phyloP scores from a whole-genome alignment of 345 rosid species.

The Eucalyptus paniculata region DNA sequence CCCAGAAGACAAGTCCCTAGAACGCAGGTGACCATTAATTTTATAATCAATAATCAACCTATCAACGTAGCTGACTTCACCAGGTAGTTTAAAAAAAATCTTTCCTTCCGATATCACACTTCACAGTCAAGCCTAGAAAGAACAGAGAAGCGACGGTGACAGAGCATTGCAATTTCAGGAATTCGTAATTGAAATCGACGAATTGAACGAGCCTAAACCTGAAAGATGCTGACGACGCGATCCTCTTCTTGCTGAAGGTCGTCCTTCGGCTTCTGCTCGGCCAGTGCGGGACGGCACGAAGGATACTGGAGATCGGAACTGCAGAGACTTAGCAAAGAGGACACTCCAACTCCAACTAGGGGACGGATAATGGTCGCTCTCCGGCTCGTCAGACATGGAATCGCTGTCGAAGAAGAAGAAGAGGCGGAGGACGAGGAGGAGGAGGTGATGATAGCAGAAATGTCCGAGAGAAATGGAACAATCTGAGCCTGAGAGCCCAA shows the following conservation, averaged over 20 bases:
- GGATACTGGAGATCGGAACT: neutral
- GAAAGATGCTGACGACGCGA: conserved; percentile 52
- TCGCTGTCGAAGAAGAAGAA: neutral
- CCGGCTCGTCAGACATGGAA: conserved; percentile 12
- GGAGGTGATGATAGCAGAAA: neutral
- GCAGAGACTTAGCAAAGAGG: neutral
- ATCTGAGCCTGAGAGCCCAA: neutral
- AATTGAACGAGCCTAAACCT: conserved; percentile 22
- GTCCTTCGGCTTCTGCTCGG: conserved; percentile 25
- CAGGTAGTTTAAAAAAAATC: neutral
- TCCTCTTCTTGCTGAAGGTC: conserved; percentile 67
- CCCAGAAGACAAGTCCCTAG: neutral
- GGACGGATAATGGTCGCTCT: conserved; percentile 39
- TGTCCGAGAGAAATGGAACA: neutral
- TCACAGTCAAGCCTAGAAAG: neutral
- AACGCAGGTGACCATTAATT: neutral
- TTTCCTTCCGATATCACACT: neutral
- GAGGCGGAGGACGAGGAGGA: neutral
- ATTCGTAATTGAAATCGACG: neutral
- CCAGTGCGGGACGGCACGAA: conserved; percentile 19
- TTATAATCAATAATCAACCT: neutral
- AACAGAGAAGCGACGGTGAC: neutral
- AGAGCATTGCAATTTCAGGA: neutral
- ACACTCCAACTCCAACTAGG: neutral
- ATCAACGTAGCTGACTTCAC: neutral